Evolutionary conservation across 2,329 filamentous ascomycete genomes (phyloP), one percentile per base, ranked within the genome.

Genomic region (Aspergillus pseudoviridinutans): DNA sequence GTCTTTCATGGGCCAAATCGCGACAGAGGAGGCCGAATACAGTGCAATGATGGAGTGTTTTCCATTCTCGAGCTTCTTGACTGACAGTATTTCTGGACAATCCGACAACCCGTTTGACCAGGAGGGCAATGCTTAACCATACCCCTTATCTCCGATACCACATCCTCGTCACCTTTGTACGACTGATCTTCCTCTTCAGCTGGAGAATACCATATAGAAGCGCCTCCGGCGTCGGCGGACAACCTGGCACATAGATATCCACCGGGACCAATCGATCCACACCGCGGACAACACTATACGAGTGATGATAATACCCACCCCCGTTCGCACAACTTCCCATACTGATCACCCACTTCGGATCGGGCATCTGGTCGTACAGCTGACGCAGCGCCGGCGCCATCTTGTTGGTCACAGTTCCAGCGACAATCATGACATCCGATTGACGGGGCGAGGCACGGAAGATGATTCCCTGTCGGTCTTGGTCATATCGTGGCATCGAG

Each of bases 331-430:
- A 93, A 69, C 86, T 90, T 12, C 90, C 90, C 90, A 93, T 93
- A 66, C 86, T 90, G 68, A 89, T 84, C 24, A 93, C 91, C 91
- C 91, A 96, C 71, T 89, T 84, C 20, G 91, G 91, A 32, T 96
- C 91, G 29, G 91, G 91, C 91, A 96, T 96, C 81, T 96, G 92
- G 75, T 96, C 92, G 79, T 96, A 96, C 61, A 94, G 87, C 78
- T 93, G 90, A 74, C 92, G 84, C 71, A 96, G 79, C 22, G 92
- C 91, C 1, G 91, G 90, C 0, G 90, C 91, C 91, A 96, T 96
- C 82, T 96, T 96, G 82, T 96, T 96, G 65, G 90, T 94, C 59
- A 96, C 84, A 28, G 91, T 96, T 58, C 91, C 91, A 27, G 91
- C 91, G 24, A 95, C 91, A 68, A 95, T 93, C 90, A 95, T 93